Conservation (phyloP, 176 grass and related monocot genomes). For the Tillandsia fasciculata region DNA sequence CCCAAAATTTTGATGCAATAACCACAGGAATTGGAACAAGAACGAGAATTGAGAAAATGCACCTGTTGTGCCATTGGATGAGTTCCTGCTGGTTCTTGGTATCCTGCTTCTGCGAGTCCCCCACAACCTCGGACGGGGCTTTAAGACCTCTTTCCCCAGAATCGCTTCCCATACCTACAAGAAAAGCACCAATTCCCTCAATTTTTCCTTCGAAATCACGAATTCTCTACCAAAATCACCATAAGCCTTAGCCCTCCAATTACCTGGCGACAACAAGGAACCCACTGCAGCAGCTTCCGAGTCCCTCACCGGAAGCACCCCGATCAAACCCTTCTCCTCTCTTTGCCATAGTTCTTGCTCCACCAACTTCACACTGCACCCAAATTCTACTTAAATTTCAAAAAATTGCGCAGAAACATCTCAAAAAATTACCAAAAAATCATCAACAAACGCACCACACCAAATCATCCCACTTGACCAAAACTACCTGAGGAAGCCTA, state of each 20-base stretch:
- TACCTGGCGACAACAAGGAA: conserved; percentile 76
- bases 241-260: conserved; percentile 8
- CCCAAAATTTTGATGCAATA: not conserved
- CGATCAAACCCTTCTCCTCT: conserved; percentile 93
- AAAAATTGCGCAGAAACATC: not conserved
- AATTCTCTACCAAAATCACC: conserved; percentile 1
- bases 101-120: conserved; percentile 61
- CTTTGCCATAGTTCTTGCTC: conserved; percentile 98
- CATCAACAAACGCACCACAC: not conserved
- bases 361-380: conserved; percentile 84
- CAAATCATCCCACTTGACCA: too few species aligned
- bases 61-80: conserved; percentile 96
- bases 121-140: conserved; percentile 30
- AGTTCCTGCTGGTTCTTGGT: conserved; percentile 67
- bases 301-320: conserved; percentile 87
- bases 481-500: too few species aligned
- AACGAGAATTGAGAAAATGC: conserved; percentile 7
- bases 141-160: conserved; percentile 47
- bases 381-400: too few species aligned
- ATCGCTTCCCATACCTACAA: conserved; percentile 41
- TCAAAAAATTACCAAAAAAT: not conserved
- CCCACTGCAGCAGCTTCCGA: conserved; percentile 49
- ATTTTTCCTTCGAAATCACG: not conserved
- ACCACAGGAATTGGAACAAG: not conserved
- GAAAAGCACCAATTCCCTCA: conserved; percentile 5